Evolutionary conservation across 345 rosid genomes (phyloP).

Genomic region (Sapria himalayana): DNA sequence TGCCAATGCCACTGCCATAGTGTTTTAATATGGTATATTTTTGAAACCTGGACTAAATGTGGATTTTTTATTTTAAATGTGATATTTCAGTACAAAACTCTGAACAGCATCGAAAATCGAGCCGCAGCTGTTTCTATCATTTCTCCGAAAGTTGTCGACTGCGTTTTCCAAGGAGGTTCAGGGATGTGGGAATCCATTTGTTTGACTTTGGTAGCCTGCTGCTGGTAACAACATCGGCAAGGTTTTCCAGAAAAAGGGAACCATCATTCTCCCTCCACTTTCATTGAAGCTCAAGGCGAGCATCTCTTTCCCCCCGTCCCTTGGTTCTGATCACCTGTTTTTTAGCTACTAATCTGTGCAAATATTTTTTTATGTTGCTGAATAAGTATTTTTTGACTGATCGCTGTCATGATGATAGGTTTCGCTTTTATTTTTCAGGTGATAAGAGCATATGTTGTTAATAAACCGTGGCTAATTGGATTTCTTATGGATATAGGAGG

Average conservation of each 20-base stretch:
- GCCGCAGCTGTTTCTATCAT: too few relatives aligned
- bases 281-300: conserved; percentile 85
- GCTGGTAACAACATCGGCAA: conserved; percentile 96
- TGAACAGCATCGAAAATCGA: too few relatives aligned
- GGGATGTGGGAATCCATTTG: conserved; percentile 82
- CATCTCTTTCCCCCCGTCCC: not conserved
- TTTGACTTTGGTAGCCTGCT: conserved; percentile 73
- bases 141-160: too few relatives aligned
- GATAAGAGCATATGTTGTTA: conserved; percentile 56
- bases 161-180: not conserved
- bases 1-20: too few relatives aligned
- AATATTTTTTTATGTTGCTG: not conserved
- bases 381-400: not conserved
- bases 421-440: conserved; percentile 22
- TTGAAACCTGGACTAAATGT: too few relatives aligned
- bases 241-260: conserved; percentile 92
- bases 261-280: conserved; percentile 85
- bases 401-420: not conserved
- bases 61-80: too few relatives aligned
- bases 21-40: too few relatives aligned
- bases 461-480: conserved; percentile 62
- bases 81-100: too few relatives aligned
- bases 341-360: not conserved
- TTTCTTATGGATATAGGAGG: conserved; percentile 85
- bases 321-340: not conserved